phyloP scores from a whole-genome alignment of 805 yeast genomes.

The Spathaspora sp. region DNA sequence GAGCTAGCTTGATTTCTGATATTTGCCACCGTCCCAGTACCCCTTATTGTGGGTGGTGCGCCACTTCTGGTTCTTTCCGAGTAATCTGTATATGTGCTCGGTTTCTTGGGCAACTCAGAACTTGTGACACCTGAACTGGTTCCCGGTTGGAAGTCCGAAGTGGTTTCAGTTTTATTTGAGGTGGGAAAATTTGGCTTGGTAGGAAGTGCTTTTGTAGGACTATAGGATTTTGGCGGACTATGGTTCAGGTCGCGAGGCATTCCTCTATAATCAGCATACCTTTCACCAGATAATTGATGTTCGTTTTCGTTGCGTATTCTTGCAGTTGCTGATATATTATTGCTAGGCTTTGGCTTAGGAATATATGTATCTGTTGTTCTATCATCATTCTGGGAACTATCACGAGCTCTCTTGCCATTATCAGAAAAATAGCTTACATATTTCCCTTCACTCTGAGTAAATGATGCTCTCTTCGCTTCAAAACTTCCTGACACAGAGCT shows the following conservation, averaged over 20 bases:
- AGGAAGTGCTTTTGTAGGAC: not conserved
- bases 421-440: not conserved
- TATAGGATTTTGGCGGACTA: not conserved
- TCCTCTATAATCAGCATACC: not conserved
- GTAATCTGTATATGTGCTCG: not conserved
- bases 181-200: not conserved
- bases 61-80: not conserved
- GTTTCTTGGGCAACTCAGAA: not conserved
- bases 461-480: not conserved
- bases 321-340: not conserved
- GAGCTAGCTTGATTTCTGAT: not conserved
- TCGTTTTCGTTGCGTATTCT: not conserved
- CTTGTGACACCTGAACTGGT: not conserved
- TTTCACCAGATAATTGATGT: not conserved
- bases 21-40: conserved; percentile 1
- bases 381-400: not conserved
- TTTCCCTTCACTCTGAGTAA: not conserved
- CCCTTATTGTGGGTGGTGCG: not conserved
- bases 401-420: not conserved
- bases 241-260: not conserved
- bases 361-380: conserved; percentile 2
- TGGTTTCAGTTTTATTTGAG: no score
- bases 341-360: not conserved
- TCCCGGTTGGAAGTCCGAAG: not conserved
- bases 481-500: not conserved